Percentiles rank a stretch among this genome's conserved stretches.
These are phyloP conservation scores for Yueomyces sp. DNA, from an alignment of 805 yeast genomes.

Conservation along the genomic window DNA sequence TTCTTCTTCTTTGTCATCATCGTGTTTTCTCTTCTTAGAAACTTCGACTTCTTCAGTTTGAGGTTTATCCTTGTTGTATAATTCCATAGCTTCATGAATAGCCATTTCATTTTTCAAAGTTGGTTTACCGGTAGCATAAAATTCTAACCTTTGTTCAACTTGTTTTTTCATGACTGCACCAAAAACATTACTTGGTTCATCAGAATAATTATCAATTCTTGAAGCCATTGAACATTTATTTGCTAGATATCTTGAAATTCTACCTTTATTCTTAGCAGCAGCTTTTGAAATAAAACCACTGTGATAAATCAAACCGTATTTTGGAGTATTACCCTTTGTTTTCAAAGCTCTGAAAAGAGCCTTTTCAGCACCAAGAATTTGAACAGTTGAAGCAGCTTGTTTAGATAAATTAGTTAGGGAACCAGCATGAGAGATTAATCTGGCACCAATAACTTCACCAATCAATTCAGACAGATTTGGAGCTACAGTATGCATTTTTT, in stretches of 20 bases:
- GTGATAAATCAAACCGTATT: slow-evolving; percentile 90
- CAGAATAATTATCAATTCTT: slow-evolving; percentile 95
- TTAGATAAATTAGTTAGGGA: slow-evolving; percentile 91
- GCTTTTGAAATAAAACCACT: slow-evolving; percentile 92
- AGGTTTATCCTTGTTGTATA: slow-evolving; percentile 38
- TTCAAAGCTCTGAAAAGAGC: slow-evolving; percentile 92
- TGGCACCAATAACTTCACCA: slow-evolving; percentile 98
- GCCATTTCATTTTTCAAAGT: slow-evolving; percentile 96
- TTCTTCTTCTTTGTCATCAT: slow-evolving; percentile 25
- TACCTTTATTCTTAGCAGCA: slow-evolving; percentile 92
- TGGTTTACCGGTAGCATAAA: slow-evolving; percentile 91
- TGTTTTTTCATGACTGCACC: slow-evolving; percentile 88
- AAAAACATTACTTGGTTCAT: slow-evolving; percentile 79
- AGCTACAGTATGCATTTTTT: slow-evolving; percentile 95
- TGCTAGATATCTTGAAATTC: slow-evolving; percentile 96
- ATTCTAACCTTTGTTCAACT: slow-evolving; percentile 94
- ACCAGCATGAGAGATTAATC: slow-evolving; percentile 97
- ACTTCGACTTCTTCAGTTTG: slow-evolving; percentile 24
- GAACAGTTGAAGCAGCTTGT: slow-evolving; percentile 98
- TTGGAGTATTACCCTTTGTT: slow-evolving; percentile 94
- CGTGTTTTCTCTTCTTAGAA: slow-evolving; percentile 18
- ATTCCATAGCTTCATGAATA: slow-evolving; percentile 77
- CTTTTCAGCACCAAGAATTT: slow-evolving; percentile 94
- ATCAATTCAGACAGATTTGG: slow-evolving; percentile 93
- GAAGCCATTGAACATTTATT: slow-evolving; percentile 99